Percentiles rank a stretch among this genome's conserved stretches.
phyloP scores from a whole-genome alignment of 2,329 filamentous ascomycete genomes.

The Curvularia sp. region DNA sequence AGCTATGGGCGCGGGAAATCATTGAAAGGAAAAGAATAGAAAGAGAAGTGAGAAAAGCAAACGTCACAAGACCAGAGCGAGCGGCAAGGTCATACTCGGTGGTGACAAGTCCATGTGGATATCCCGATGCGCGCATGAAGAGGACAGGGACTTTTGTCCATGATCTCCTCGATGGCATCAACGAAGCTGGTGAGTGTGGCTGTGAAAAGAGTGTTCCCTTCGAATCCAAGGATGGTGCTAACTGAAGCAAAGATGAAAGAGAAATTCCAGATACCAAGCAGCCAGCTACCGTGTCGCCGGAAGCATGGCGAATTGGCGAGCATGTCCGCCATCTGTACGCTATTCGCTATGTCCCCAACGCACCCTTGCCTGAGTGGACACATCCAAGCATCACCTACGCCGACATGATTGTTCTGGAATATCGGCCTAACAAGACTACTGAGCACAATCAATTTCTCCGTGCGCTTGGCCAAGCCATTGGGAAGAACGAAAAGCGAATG shows the following conservation, averaged over 20 bases:
- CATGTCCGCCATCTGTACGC: constrained; percentile 18
- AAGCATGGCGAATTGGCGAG: not conserved
- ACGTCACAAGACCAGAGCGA: not conserved
- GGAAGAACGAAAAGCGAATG: constrained; percentile 22
- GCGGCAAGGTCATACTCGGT: not conserved
- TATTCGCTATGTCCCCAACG: constrained; percentile 17
- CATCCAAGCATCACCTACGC: constrained; percentile 15
- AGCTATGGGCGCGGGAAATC: constrained; percentile 28
- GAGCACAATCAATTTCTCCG: constrained; percentile 10
- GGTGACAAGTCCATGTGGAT: not conserved
- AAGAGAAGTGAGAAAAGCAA: not conserved
- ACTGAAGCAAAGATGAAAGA: not conserved
- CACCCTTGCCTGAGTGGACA: constrained; percentile 18
- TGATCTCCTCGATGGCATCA: constrained; percentile 22
- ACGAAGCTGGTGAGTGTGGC: constrained; percentile 10
- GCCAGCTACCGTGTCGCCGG: not conserved
- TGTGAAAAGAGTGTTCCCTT: not conserved
- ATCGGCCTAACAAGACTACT: constrained; percentile 11
- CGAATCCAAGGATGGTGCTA: not conserved
- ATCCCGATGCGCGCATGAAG: not conserved
- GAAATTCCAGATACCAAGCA: not conserved
- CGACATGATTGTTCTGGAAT: constrained; percentile 24
- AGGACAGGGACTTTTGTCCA: constrained; percentile 15
- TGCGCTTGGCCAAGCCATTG: constrained; percentile 20
- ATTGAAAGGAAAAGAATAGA: constrained; percentile 14